These are phyloP conservation scores for Salix viminalis DNA, from an alignment of 345 rosid genomes.

Conservation along the genomic window DNA sequence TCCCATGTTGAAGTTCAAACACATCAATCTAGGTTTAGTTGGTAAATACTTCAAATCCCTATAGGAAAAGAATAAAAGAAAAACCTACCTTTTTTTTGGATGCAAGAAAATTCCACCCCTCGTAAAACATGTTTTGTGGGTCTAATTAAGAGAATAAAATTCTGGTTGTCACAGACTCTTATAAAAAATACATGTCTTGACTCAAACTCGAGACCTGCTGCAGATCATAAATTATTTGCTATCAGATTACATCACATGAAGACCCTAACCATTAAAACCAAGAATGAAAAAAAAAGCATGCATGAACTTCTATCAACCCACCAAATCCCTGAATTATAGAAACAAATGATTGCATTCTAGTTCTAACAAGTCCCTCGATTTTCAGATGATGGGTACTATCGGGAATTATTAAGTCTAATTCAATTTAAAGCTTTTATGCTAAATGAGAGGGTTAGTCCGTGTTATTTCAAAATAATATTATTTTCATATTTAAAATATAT, in stretches of 20 bases:
- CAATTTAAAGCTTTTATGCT: too few relatives aligned
- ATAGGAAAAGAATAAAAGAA: not conserved
- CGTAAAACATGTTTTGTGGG: too few relatives aligned
- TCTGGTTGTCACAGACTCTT: fast-evolving
- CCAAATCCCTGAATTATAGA: constrained; percentile 27
- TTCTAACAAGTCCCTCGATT: not conserved
- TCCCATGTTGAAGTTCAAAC: too few relatives aligned
- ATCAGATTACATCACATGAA: too few relatives aligned
- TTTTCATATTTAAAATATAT: too few relatives aligned
- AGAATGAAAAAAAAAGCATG: not conserved
- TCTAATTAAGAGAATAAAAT: fast-evolving
- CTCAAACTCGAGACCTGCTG: fast-evolving
- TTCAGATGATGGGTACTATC: not conserved
- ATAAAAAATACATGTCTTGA: fast-evolving
- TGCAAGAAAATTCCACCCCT: too few relatives aligned
- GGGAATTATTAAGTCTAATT: not conserved
- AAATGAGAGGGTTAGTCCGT: too few relatives aligned
- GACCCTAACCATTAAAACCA: not conserved
- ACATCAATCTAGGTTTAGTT: too few relatives aligned
- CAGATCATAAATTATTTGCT: too few relatives aligned
- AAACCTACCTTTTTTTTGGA: too few relatives aligned
- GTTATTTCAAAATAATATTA: too few relatives aligned
- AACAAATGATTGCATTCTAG: not conserved
- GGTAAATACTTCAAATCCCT: too few relatives aligned
- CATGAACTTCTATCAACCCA: not conserved